A percentile compares a stretch with the other conserved stretches of the same genome.
phyloP scores from a whole-genome alignment of 2,329 filamentous ascomycete genomes.

The Amauroascus niger region DNA sequence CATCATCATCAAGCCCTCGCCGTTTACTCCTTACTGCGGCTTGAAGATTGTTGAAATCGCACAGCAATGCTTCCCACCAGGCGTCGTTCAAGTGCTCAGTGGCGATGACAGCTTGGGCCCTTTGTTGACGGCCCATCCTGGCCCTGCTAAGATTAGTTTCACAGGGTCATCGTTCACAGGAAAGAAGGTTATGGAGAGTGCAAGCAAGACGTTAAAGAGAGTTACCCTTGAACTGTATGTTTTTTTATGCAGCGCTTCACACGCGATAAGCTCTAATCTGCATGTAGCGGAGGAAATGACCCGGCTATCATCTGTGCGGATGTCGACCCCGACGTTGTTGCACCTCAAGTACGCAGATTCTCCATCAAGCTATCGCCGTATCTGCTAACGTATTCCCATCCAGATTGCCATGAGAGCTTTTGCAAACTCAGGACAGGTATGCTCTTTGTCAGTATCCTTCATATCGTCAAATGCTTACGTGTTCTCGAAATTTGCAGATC shows the following conservation, averaged over 20 bases:
- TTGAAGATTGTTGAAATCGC: slow-evolving; percentile 47
- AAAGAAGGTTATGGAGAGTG: slow-evolving; percentile 43
- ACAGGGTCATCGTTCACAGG: slow-evolving; percentile 48
- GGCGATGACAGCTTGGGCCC: slow-evolving; percentile 48
- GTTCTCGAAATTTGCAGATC: slow-evolving; percentile 30
- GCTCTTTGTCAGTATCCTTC: neutral
- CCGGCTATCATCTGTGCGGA: slow-evolving; percentile 10
- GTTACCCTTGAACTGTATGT: slow-evolving; percentile 41
- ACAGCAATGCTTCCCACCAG: slow-evolving; percentile 43
- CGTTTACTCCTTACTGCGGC: slow-evolving; percentile 45
- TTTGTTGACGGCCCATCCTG: slow-evolving; percentile 45
- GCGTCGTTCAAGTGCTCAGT: slow-evolving; percentile 48
- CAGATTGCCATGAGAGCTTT: slow-evolving; percentile 43
- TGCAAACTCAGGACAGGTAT: slow-evolving; percentile 41
- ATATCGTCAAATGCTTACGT: neutral
- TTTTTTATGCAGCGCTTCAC: neutral
- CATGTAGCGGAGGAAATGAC: slow-evolving; percentile 44
- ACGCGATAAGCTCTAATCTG: neutral
- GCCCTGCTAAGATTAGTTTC: slow-evolving; percentile 50
- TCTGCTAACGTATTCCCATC: neutral
- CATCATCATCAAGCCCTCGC: slow-evolving; percentile 49
- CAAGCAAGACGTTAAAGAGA: slow-evolving; percentile 45
- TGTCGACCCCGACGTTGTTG: slow-evolving; percentile 23
- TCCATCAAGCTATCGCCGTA: neutral
- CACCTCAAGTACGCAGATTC: slow-evolving; percentile 27